phyloP scores from a whole-genome alignment of 2,329 filamentous ascomycete species.

The Fonsecaea pedrosoi region DNA sequence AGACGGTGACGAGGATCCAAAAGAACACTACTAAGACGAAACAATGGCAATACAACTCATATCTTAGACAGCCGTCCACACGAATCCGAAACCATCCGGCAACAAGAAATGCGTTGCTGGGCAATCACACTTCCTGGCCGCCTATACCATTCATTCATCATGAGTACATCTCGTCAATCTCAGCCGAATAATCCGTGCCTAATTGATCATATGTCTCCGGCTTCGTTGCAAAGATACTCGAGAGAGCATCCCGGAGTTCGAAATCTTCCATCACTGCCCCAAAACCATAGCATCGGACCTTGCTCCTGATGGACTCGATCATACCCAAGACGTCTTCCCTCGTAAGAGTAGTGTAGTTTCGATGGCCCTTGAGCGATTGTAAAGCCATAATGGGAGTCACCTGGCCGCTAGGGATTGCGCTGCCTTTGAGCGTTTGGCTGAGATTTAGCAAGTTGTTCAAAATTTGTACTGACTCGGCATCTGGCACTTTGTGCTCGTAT shows the following conservation, averaged over 20 bases:
- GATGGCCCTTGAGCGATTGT: conserved; percentile 77
- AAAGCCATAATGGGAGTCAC: conserved; percentile 97
- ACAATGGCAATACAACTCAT: conserved; percentile 6
- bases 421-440: conserved; percentile 79
- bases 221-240: conserved; percentile 70
- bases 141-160: conserved; percentile 15
- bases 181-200: conserved; percentile 32
- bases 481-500: conserved; percentile 76
- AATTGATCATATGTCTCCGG: conserved; percentile 40
- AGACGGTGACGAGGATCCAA: neutral
- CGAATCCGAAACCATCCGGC: conserved; percentile 5
- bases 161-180: conserved; percentile 40
- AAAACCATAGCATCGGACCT: conserved; percentile 90
- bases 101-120: neutral
- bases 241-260: conserved; percentile 72
- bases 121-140: neutral
- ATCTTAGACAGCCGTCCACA: neutral
- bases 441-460: conserved; percentile 83
- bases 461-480: conserved; percentile 67
- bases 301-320: conserved; percentile 74
- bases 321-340: conserved; percentile 73
- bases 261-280: conserved; percentile 75
- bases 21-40: neutral
- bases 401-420: conserved; percentile 61
- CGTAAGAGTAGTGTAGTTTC: conserved; percentile 70